phyloP scores from a whole-genome alignment of 345 rosid species.

The Kernera saxatilis region DNA sequence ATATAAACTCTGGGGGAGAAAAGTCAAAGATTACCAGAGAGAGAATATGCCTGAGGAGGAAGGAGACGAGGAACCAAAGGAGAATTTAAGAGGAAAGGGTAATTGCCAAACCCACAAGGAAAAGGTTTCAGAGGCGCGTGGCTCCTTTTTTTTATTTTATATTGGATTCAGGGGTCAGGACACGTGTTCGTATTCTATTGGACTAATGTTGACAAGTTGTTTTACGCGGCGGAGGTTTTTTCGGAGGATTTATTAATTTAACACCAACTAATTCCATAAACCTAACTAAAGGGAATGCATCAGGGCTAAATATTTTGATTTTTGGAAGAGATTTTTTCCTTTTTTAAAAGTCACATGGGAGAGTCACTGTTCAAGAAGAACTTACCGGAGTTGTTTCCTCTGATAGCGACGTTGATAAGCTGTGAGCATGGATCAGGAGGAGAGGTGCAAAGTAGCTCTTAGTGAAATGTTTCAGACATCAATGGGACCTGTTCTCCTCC shows the following conservation, averaged over 20 bases:
- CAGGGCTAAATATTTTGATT: too few relatives aligned
- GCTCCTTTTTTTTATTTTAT: not conserved
- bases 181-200: slow-evolving; percentile 5
- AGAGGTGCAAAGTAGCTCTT: slow-evolving; percentile 87
- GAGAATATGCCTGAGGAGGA: slow-evolving; percentile 18
- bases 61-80: not conserved
- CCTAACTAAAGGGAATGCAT: not conserved
- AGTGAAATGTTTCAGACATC: slow-evolving; percentile 80
- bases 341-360: slow-evolving; percentile 20
- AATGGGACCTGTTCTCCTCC: slow-evolving; percentile 75
- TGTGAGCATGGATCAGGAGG: slow-evolving; percentile 84
- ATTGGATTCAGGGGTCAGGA: not conserved
- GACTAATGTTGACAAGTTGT: not conserved
- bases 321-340: not conserved
- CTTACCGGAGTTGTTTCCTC: slow-evolving; percentile 63
- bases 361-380: slow-evolving; percentile 70
- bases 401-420: slow-evolving; percentile 71
- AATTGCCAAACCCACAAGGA: slow-evolving; percentile 5
- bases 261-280: not conserved
- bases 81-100: not conserved
- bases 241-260: not conserved
- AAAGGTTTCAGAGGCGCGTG: slow-evolving; percentile 20
- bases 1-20: not conserved
- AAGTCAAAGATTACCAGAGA: slow-evolving; percentile 14
- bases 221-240: not conserved